A percentile compares a stretch with the other conserved stretches of the same genome.
These are phyloP conservation scores for Colletotrichum tabaci DNA, from an alignment of 2,329 filamentous ascomycete species.

Conservation along the genomic window DNA sequence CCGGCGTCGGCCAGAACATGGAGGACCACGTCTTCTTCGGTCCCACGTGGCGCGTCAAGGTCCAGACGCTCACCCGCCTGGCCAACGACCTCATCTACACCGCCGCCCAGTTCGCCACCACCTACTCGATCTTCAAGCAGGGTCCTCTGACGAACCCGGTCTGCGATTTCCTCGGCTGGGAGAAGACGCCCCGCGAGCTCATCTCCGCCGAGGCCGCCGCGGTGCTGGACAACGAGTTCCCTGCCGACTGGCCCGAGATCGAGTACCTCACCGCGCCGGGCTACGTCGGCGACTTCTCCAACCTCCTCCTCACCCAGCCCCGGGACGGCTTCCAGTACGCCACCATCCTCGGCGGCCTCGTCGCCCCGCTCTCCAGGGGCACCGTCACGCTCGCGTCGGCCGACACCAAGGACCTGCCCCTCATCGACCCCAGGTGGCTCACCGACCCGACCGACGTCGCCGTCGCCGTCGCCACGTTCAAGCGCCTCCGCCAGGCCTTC, in stretches of 20 bases:
- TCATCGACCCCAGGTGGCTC: conserved; percentile 64
- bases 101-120: conserved; percentile 12
- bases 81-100: conserved; percentile 34
- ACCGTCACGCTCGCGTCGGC: conserved; percentile 57
- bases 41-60: conserved; percentile 41
- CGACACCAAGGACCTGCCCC: conserved; percentile 54
- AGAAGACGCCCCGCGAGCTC: conserved; percentile 41
- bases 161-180: conserved; percentile 45
- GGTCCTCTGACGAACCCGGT: conserved; percentile 45
- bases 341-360: conserved; percentile 48
- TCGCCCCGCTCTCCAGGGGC: conserved; percentile 60
- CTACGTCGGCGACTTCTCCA: conserved; percentile 42
- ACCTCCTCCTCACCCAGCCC: conserved; percentile 31
- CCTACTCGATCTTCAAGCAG: conserved; percentile 24
- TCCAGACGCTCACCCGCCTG: conserved; percentile 41
- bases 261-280: conserved; percentile 39
- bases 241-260: conserved; percentile 36
- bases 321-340: conserved; percentile 44
- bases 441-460: conserved; percentile 59
- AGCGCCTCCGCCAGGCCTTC: conserved; percentile 57
- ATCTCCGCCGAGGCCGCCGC: conserved; percentile 29
- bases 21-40: conserved; percentile 79
- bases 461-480: conserved; percentile 59
- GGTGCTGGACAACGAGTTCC: conserved; percentile 19
- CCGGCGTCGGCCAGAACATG: conserved; percentile 86